These are phyloP conservation scores for Cryptosporidium meleagridis DNA, from an alignment of 169 alveolate genomes.

Conservation along the genomic window DNA sequence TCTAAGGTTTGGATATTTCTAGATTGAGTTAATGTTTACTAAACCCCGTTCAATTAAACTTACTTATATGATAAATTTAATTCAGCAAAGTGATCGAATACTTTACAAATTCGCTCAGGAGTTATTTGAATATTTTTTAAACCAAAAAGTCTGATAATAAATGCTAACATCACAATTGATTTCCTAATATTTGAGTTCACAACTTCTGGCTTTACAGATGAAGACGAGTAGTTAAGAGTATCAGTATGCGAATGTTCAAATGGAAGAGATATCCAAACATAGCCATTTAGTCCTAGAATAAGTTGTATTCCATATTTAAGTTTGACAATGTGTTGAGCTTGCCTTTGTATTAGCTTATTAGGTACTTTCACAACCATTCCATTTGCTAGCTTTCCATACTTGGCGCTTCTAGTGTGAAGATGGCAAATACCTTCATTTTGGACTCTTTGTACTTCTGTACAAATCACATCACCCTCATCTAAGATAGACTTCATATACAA, in stretches of 20 bases:
- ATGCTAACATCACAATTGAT: conserved; percentile 23
- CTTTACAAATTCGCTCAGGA: conserved; percentile 53
- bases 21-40: not conserved
- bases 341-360: conserved; percentile 87
- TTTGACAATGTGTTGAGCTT: conserved; percentile 89
- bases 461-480: conserved; percentile 89
- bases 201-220: conserved; percentile 40
- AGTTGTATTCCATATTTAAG: conserved; percentile 85
- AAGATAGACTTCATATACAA: conserved; percentile 90
- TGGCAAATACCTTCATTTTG: conserved; percentile 85
- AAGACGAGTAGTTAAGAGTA: conserved; percentile 58
- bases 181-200: conserved; percentile 23
- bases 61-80: conserved; percentile 34
- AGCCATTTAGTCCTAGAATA: conserved; percentile 92
- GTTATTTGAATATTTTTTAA: conserved; percentile 27
- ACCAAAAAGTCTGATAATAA: conserved; percentile 39
- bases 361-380: conserved; percentile 89
- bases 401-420: conserved; percentile 91
- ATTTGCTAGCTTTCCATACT: conserved; percentile 90
- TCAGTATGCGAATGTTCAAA: conserved; percentile 76
- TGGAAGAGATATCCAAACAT: conserved; percentile 82
- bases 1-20: conserved; percentile 15
- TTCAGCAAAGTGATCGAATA: conserved; percentile 11
- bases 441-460: conserved; percentile 92
- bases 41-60: not conserved